These are phyloP conservation scores for Pseudomassariella vexata DNA, from an alignment of 2,329 filamentous ascomycete species.

Conservation along the genomic window DNA sequence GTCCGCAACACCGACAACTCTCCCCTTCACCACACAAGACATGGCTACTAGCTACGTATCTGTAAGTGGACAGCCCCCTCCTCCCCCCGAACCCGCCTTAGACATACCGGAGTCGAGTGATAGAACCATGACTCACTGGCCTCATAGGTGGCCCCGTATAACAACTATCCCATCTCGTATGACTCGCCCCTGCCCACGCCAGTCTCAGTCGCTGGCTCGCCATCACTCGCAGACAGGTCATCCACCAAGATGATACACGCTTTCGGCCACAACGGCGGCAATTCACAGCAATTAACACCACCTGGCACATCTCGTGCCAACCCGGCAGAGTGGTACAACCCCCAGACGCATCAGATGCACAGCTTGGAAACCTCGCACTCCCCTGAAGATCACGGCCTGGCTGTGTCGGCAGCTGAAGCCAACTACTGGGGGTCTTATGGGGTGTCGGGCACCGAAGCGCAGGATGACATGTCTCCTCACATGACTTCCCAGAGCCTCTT, in stretches of 20 bases:
- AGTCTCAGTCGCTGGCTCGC: constrained; percentile 42
- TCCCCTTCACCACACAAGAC: constrained; percentile 19
- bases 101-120: too few relatives aligned
- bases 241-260: constrained; percentile 30
- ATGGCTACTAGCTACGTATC: constrained; percentile 19
- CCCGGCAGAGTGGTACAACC: constrained; percentile 33
- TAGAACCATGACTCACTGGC: constrained; percentile 9
- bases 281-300: constrained; percentile 40
- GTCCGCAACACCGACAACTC: constrained; percentile 15
- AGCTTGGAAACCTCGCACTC: constrained; percentile 26
- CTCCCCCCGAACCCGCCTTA: too few relatives aligned
- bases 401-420: constrained; percentile 25
- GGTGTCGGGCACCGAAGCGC: constrained; percentile 24
- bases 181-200: constrained; percentile 45
- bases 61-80: constrained; percentile 16
- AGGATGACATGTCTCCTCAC: constrained; percentile 22
- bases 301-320: constrained; percentile 35
- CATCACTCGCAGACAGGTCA: constrained; percentile 36
- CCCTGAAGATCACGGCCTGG: constrained; percentile 21
- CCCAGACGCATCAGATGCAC: constrained; percentile 30
- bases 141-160: constrained; percentile 30
- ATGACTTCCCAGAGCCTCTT: constrained; percentile 19
- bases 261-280: constrained; percentile 31
- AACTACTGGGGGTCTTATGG: constrained; percentile 31
- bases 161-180: constrained; percentile 29